Conservation (phyloP, 2,329 filamentous ascomycete species). For the Colletotrichum lindemuthianum region DNA sequence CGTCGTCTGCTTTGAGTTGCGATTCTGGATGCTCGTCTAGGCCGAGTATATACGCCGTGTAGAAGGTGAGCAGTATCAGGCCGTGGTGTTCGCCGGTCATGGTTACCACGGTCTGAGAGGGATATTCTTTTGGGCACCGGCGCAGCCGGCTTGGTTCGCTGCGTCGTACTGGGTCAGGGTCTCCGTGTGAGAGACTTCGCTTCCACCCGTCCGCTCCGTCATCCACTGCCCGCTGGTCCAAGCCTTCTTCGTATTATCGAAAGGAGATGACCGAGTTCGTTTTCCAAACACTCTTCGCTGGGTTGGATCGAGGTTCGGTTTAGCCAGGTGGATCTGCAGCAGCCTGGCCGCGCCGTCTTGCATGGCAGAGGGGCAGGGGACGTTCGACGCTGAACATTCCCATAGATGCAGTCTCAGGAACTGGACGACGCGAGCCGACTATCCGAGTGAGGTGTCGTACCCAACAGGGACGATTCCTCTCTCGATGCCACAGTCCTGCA, state of each 20-base stretch:
- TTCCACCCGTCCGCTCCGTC: conserved; percentile 76
- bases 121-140: conserved; percentile 40
- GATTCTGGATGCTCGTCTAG: conserved; percentile 55
- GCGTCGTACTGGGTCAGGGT: conserved; percentile 58
- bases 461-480: conserved; percentile 58
- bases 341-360: conserved; percentile 69
- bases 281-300: conserved; percentile 60
- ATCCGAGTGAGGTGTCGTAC: conserved; percentile 63
- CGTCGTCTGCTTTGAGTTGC: not conserved
- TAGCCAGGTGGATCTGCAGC: conserved; percentile 54
- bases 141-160: conserved; percentile 38
- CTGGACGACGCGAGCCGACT: conserved; percentile 66
- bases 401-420: conserved; percentile 69
- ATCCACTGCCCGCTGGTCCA: conserved; percentile 85
- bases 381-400: conserved; percentile 67
- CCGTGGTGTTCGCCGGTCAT: conserved; percentile 66
- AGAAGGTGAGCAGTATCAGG: conserved; percentile 65
- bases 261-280: conserved; percentile 63
- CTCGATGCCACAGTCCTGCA: conserved; percentile 67
- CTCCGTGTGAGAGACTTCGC: conserved; percentile 75
- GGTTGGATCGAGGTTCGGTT: conserved; percentile 37
- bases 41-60: conserved; percentile 64
- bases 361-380: conserved; percentile 75
- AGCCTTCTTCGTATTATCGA: conserved; percentile 59
- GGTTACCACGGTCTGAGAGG: conserved; percentile 66